phyloP scores from a whole-genome alignment of 441 rosid species.

The Cnidoscolus chayamansa region DNA sequence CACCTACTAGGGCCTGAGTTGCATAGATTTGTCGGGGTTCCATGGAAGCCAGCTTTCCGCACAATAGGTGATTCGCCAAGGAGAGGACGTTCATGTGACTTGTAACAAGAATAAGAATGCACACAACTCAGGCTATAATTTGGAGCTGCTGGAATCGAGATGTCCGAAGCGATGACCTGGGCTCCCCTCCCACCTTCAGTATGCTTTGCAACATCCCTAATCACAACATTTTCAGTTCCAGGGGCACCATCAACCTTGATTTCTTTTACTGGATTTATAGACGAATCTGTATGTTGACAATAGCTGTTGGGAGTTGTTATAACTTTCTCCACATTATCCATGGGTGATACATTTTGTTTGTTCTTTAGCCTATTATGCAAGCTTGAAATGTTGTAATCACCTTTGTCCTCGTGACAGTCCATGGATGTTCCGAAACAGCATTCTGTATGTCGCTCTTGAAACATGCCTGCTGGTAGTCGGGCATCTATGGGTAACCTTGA shows the following conservation, averaged over 20 bases:
- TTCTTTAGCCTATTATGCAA: constrained; percentile 25
- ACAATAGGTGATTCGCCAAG: constrained; percentile 22
- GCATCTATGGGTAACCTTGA: constrained; percentile 24
- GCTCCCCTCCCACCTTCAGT: constrained; percentile 30
- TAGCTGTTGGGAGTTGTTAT: constrained; percentile 18
- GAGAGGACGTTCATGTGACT: constrained; percentile 31
- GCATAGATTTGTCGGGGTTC: constrained; percentile 29
- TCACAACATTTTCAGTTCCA: constrained; percentile 30
- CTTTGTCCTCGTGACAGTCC: constrained; percentile 31
- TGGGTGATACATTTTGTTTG: constrained; percentile 24
- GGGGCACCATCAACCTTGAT: constrained; percentile 54
- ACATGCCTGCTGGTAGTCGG: constrained; percentile 31
- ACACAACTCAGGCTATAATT: constrained; percentile 22
- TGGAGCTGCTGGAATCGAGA: constrained; percentile 24
- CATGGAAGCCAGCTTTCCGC: constrained; percentile 21
- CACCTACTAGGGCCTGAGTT: constrained; percentile 37
- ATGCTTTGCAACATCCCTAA: constrained; percentile 5
- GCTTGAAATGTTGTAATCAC: constrained; percentile 26
- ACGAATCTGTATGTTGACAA: constrained; percentile 23
- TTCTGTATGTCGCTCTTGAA: constrained; percentile 24
- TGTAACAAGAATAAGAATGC: constrained; percentile 30
- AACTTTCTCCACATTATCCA: constrained; percentile 21
- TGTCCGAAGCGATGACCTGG: constrained; percentile 28
- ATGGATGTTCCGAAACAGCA: constrained; percentile 26
- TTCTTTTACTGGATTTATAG: constrained; percentile 37